Base-by-base conservation (phyloP, 2,329 filamentous ascomycete species). In the Fusarium azukiicola region DNA sequence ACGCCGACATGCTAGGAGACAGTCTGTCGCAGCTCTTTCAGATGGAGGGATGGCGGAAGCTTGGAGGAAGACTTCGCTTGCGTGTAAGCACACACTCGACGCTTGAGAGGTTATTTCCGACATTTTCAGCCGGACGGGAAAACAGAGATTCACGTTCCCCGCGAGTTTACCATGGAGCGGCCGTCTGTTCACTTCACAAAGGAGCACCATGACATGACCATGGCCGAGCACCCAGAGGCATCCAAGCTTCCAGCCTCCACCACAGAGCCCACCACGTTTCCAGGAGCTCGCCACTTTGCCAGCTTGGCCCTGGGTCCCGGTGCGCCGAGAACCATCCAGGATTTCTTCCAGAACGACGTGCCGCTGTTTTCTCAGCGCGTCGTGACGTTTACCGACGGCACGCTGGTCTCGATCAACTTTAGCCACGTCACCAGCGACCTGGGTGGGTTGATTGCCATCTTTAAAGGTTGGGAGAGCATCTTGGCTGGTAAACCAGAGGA, bases 61-160 rank as follows among this genome's bases (percentile, higher is more conserved):
- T 64, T 42, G 58, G 58, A 13, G 58, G 58, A 64, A 64, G 58
- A 21, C 38, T 64, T 64, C 58, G 38, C 42, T 64, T 64, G 32
- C 58, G 58, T 17, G 58, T 64, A 46, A 46, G 58, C 58, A 64
- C 16, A 27, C 11, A 3, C 36, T 21, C 1, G 21, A 16, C 6
- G 38, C 16, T 32, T 46, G n/a, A 14, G n/a, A 21, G 5, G 58
- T 7, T 3, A 27, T n/a, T 46, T 21, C 58, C 46, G 9, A 64
- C 17, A 32, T 44, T 7, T 11, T 2, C n/a, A 64, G 58, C 58
- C 40, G 11, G 58, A 64, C 2, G 58, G 58, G 3, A 64, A 64
- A 64, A 46, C 58, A 1, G 58, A 64, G 17, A 11, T 64, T 64
- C 58, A 64, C 17, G 58, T 64, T 5, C 58, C 58, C 2, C 40